Evolutionary conservation across 768 basidiomycete species (phyloP).

Genomic region (Wakefieldia striispora): DNA sequence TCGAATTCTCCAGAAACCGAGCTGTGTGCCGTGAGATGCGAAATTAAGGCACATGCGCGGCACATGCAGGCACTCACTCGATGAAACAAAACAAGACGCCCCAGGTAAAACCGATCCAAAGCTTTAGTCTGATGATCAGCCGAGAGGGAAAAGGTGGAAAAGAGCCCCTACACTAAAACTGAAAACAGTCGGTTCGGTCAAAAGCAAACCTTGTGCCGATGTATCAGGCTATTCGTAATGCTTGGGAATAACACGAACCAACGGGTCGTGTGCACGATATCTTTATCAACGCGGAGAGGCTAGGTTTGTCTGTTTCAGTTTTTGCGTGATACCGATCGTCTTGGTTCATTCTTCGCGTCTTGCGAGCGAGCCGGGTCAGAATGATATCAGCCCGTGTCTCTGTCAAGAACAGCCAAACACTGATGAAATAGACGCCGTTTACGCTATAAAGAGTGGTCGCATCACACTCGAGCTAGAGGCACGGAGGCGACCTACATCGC

Average conservation of each 20-base stretch:
- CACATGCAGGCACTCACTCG: constrained; percentile 38
- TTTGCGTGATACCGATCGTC: constrained; percentile 60
- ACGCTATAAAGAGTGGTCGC: constrained; percentile 37
- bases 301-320: constrained; percentile 60
- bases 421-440: constrained; percentile 47
- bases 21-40: constrained; percentile 29
- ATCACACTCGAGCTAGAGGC: not conserved
- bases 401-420: constrained; percentile 54
- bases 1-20: constrained; percentile 57
- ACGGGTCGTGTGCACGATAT: constrained; percentile 71
- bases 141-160: not conserved
- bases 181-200: constrained; percentile 64
- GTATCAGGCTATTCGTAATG: not conserved
- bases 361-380: constrained; percentile 60
- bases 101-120: constrained; percentile 78
- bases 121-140: constrained; percentile 33
- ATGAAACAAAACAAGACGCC: constrained; percentile 70
- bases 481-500: constrained; percentile 45
- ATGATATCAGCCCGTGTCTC: constrained; percentile 78
- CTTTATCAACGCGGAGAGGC: constrained; percentile 57
- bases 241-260: constrained; percentile 46
- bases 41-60: not conserved
- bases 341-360: constrained; percentile 62
- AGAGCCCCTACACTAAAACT: constrained; percentile 62
- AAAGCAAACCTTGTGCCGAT: constrained; percentile 17